These are phyloP conservation scores for Penicillium sp. DNA, from an alignment of 2,329 filamentous ascomycete species.

Conservation along the genomic window DNA sequence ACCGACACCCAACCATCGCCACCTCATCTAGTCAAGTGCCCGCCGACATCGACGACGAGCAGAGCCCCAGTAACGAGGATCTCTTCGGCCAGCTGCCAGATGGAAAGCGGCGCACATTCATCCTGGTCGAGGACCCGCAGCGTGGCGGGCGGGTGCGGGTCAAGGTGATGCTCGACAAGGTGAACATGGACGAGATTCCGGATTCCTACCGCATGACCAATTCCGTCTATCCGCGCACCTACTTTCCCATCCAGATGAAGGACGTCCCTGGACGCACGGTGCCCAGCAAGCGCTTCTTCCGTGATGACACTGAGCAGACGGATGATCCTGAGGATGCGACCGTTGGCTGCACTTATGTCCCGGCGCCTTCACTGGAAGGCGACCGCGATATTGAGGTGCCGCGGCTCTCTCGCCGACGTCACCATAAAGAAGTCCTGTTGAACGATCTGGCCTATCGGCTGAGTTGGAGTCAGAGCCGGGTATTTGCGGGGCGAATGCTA, in stretches of 20 bases:
- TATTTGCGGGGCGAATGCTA: constrained; percentile 77
- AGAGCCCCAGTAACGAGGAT: constrained; percentile 49
- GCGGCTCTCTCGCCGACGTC: constrained; percentile 61
- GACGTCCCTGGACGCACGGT: constrained; percentile 66
- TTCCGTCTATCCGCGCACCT: constrained; percentile 84
- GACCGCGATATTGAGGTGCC: constrained; percentile 71
- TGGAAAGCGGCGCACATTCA: constrained; percentile 90
- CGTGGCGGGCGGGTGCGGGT: constrained; percentile 77
- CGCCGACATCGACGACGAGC: constrained; percentile 25
- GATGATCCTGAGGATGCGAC: constrained; percentile 34
- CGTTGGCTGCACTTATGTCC: constrained; percentile 49
- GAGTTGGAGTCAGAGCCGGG: constrained; percentile 92
- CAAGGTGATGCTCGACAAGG: constrained; percentile 83
- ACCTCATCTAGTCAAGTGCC: constrained; percentile 25
- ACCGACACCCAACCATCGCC: constrained; percentile 31
- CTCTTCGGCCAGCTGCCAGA: constrained; percentile 86
- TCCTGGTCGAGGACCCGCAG: constrained; percentile 84
- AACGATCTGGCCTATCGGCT: constrained; percentile 93
- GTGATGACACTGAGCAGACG: constrained; percentile 60
- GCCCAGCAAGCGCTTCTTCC: constrained; percentile 68
- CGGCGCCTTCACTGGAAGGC: constrained; percentile 59
- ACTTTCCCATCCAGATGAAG: constrained; percentile 90
- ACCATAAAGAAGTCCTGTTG: constrained; percentile 77
- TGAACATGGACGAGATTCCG: constrained; percentile 92
- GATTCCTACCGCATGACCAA: constrained; percentile 89